phyloP scores from a whole-genome alignment of 2,329 filamentous ascomycete species.

The Penicillium brasilianum region DNA sequence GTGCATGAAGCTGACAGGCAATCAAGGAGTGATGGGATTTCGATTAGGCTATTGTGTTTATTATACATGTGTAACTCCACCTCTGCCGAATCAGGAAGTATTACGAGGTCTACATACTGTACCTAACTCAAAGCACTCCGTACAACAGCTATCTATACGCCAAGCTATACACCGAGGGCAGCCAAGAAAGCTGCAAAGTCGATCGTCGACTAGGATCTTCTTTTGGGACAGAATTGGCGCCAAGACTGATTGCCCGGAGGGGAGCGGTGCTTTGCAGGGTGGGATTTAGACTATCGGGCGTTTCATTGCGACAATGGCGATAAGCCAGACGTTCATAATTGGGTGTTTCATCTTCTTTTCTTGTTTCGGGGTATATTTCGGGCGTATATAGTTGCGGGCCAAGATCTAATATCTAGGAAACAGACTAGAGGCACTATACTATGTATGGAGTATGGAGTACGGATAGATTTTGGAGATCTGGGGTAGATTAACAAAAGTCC shows the following conservation, averaged over 20 bases:
- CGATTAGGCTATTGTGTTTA: background rate
- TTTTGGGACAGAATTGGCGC: slow-evolving; percentile 10
- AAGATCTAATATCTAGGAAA: background rate
- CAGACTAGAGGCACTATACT: background rate
- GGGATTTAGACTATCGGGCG: background rate
- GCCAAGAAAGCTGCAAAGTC: slow-evolving; percentile 22
- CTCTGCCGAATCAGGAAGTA: background rate
- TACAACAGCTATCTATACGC: background rate
- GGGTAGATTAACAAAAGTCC: background rate
- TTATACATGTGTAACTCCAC: background rate
- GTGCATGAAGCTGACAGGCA: background rate
- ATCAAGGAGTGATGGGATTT: slow-evolving; percentile 20
- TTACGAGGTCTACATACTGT: background rate
- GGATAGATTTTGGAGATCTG: background rate
- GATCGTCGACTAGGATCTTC: slow-evolving; percentile 20
- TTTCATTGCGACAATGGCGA: slow-evolving; percentile 2
- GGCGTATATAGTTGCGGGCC: background rate
- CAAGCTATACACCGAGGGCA: background rate
- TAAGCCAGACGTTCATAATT: slow-evolving; percentile 6
- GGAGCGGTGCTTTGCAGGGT: background rate
- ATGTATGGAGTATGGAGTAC: background rate
- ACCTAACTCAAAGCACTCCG: no score
- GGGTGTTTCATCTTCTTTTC: background rate
- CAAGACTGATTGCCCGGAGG: slow-evolving; percentile 21
- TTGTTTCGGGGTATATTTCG: background rate